These are phyloP conservation scores for Rosa chinensis DNA, from an alignment of 306 rosid species.

Conservation along the genomic window DNA sequence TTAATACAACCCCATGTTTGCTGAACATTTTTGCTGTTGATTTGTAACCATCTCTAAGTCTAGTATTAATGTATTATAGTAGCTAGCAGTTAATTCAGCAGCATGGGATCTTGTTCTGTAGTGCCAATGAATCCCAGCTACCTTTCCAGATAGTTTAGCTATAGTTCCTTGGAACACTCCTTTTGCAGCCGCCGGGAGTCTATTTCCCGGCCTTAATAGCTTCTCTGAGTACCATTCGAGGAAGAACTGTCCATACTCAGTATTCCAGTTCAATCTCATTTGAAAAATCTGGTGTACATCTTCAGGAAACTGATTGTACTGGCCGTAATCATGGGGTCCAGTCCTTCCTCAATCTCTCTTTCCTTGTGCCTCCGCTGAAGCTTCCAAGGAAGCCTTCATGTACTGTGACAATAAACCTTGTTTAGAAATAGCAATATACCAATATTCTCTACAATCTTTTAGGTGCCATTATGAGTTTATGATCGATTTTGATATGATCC, in stretches of 20 bases:
- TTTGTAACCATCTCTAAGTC: slow-evolving; percentile 59
- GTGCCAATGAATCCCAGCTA: slow-evolving; percentile 98
- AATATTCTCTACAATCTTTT: not conserved
- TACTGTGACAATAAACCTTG: slow-evolving; percentile 45
- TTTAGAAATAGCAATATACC: not conserved
- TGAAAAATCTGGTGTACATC: slow-evolving; percentile 77
- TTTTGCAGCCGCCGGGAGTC: slow-evolving; percentile 62
- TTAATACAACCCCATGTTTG: slow-evolving; percentile 59
- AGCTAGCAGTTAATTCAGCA: slow-evolving; percentile 84
- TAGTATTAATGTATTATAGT: slow-evolving; percentile 79
- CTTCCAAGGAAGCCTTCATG: slow-evolving; percentile 79
- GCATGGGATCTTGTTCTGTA: slow-evolving; percentile 79
- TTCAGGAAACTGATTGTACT: slow-evolving; percentile 79
- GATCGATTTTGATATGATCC: no score
- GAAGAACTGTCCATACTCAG: slow-evolving; percentile 77
- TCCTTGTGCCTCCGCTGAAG: slow-evolving; percentile 69
- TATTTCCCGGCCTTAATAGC: slow-evolving; percentile 73
- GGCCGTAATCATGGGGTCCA: slow-evolving; percentile 83
- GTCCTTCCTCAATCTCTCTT: slow-evolving; percentile 74
- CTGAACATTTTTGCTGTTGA: slow-evolving; percentile 66
- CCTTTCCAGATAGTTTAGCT: slow-evolving; percentile 71
- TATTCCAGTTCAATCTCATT: slow-evolving; percentile 78
- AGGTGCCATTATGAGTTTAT: no score
- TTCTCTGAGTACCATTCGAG: slow-evolving; percentile 79
- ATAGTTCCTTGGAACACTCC: slow-evolving; percentile 58